Conservation (phyloP, 2,329 filamentous ascomycete genomes). For the Talaromyces sp. region DNA sequence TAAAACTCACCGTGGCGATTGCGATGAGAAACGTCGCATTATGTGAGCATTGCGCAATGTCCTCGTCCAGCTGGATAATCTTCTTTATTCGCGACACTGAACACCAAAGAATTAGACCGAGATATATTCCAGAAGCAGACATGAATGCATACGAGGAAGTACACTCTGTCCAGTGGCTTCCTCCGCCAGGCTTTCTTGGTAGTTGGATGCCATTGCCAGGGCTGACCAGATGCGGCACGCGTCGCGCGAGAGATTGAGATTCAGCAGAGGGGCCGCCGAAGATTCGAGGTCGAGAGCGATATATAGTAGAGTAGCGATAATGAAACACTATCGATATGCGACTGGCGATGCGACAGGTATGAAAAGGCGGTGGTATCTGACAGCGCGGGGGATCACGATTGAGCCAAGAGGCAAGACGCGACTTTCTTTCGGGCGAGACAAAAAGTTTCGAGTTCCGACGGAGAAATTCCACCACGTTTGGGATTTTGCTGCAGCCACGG, state of each 20-base stretch:
- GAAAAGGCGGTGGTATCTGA: background rate
- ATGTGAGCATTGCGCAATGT: slow-evolving; percentile 81
- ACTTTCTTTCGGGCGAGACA: background rate
- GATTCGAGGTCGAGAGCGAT: background rate
- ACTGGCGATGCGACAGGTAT: background rate
- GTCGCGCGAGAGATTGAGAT: background rate
- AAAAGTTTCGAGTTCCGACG: background rate
- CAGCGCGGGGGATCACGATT: no score
- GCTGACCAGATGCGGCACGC: background rate
- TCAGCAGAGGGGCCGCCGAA: background rate
- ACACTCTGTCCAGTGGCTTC: slow-evolving; percentile 11
- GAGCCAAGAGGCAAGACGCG: background rate
- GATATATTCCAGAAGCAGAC: background rate
- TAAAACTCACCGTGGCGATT: slow-evolving; percentile 67
- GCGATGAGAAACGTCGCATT: slow-evolving; percentile 94
- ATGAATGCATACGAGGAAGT: slow-evolving; percentile 7
- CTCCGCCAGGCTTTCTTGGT: background rate
- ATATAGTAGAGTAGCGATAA: background rate
- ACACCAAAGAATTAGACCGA: background rate
- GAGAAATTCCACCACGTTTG: no score
- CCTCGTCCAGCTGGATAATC: slow-evolving; percentile 83
- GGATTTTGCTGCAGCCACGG: no score
- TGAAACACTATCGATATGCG: background rate
- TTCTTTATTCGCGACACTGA: slow-evolving; percentile 92
- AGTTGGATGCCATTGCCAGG: slow-evolving; percentile 7